Evolutionary conservation across 805 yeast genomes (phyloP).

Genomic region (Saccharomycopsis lassenensis): DNA sequence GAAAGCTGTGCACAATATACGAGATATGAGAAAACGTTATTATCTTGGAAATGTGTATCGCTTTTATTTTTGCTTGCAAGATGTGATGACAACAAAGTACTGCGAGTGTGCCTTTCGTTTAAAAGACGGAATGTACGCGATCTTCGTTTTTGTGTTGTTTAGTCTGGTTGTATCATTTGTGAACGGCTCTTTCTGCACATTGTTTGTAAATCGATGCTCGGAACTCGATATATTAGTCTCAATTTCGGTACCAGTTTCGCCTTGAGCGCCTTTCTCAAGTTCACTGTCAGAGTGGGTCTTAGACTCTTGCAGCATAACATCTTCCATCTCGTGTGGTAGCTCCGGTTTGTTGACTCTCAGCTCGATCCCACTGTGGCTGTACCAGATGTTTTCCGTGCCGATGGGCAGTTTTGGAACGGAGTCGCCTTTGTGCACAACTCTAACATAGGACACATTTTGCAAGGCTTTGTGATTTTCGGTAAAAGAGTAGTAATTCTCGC

Average conservation of each 20-base stretch:
- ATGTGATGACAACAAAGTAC: constrained; percentile 5
- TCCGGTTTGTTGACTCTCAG: constrained; percentile 31
- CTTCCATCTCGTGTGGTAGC: constrained; percentile 23
- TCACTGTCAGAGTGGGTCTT: no score
- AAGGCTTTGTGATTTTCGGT: constrained; percentile 20
- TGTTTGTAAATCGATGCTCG: no score
- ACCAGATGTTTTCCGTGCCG: constrained; percentile 18
- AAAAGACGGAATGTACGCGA: constrained; percentile 1
- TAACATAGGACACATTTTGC: constrained; percentile 29
- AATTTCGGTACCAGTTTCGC: no score
- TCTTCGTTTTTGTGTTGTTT: neutral
- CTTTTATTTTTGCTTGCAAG: no score
- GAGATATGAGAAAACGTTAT: no score
- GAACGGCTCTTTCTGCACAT: no score
- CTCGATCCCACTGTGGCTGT: constrained; percentile 41
- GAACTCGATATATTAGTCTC: no score
- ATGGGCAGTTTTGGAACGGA: constrained; percentile 52
- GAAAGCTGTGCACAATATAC: no score
- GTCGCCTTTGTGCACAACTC: constrained; percentile 51
- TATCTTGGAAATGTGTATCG: no score
- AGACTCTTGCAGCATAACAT: constrained; percentile 1
- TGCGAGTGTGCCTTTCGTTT: constrained; percentile 5
- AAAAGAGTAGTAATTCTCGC: constrained; percentile 6
- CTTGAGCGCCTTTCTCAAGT: no score
- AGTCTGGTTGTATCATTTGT: neutral